Evolutionary conservation across 306 rosid species (phyloP).

Genomic region (Luffa aegyptiaca): DNA sequence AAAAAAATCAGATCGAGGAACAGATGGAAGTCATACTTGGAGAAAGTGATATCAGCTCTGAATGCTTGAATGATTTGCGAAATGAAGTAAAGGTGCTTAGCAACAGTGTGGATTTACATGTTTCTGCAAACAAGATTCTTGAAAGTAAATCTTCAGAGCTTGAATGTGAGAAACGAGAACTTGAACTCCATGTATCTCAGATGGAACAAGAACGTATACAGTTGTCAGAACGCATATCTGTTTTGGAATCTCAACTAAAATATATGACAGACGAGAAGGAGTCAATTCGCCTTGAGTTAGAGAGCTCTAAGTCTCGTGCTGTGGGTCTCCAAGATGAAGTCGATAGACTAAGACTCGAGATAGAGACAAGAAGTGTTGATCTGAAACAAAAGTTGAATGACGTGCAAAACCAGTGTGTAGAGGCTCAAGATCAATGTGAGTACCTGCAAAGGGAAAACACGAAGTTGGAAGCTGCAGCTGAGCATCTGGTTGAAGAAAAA

Average conservation of each 20-base stretch:
- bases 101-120: constrained; percentile 20
- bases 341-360: constrained; percentile 7
- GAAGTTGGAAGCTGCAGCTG: constrained; percentile 29
- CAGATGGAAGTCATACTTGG: constrained; percentile 20
- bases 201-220: constrained; percentile 20
- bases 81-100: constrained; percentile 23
- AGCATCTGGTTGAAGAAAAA: constrained; percentile 26
- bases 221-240: constrained; percentile 12
- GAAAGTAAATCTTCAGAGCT: constrained; percentile 28
- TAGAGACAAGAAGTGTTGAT: constrained; percentile 17
- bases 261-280: constrained; percentile 11
- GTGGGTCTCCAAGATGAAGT: constrained; percentile 21
- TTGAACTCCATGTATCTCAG: constrained; percentile 22
- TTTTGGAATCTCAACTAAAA: constrained; percentile 25
- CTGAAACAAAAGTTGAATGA: constrained; percentile 17
- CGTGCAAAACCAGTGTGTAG: constrained; percentile 20
- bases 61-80: constrained; percentile 26
- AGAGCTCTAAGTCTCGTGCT: constrained; percentile 19
- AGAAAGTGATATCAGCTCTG: constrained; percentile 25
- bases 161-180: constrained; percentile 19
- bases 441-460: constrained; percentile 23
- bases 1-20: constrained; percentile 25
- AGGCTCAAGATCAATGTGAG: constrained; percentile 26
- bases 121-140: constrained; percentile 23
- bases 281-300: constrained; percentile 19